Evolutionary conservation across 225 moss, liverwort and hornwort genomes (phyloP), one percentile per base, ranked within the genome.

Genomic region (Pleurozium schreberi): DNA sequence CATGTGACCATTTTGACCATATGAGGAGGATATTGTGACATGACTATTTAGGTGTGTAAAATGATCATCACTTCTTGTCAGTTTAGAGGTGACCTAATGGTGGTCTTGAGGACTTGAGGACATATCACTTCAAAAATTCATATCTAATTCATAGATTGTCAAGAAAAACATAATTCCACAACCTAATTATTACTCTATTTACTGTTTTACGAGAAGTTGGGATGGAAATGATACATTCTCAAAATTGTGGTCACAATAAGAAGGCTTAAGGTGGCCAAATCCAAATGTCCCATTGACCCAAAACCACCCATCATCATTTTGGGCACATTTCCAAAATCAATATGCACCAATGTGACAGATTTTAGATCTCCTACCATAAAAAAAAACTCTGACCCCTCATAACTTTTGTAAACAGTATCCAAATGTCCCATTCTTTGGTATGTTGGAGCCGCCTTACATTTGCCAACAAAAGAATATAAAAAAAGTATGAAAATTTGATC

Each of bases 161-260:
- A 77, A n/a, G 0, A n/a, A n/a, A 55, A n/a, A 25, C 6, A 57
- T n/a, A 27, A 26, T 27, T n/a, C 11, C 1, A 27, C 3, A 4
- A 18, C 0, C 5, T 1, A n/a, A 57, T 27, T 10, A n/a, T 79
- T 79, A n/a, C 1, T 57, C 17, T 57, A 10, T n/a, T 57, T 11
- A 6, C 0, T 2, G 0, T 27, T 16, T 38, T 16, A 6, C 0
- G 0, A 57, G 0, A 23, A 27, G 11, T n/a, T 6, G 11, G 16
- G 0, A 3, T 2, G 25, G 17, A 78, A n/a, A 38, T 55, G 38
- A 23, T 77, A 77, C 9, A 38, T 14, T 15, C 6, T 77, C 6
- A 9, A 53, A 77, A 53, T 1, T 77, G 14, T 4, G 21, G 38
- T 36, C 1, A 53, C 20, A 23, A 53, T 75, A 21, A 0, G 1